Base-by-base conservation (phyloP, 352 stramenopile genomes). In the Peronosclerospora sorghi region DNA sequence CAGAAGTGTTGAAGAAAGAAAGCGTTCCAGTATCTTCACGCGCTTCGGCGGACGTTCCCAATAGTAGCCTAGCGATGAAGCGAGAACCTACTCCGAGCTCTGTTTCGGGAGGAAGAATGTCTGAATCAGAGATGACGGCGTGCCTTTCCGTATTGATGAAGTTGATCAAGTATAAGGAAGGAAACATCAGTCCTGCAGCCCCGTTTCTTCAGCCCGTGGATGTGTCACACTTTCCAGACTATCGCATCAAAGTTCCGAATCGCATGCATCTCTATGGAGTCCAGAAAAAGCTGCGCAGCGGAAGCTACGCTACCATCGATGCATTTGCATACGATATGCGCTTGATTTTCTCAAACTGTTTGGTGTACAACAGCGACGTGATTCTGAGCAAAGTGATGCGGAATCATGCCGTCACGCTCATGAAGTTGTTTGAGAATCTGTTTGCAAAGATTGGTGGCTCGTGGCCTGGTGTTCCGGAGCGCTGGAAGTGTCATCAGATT, bases 291-390 rank as follows among this genome's bases (percentile, higher is more conserved):
- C 65, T 92, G 4, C 68, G 66, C 15, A 88, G 61, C 32, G 75
- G 75, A 1, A 72, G 73, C 17, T 92, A 92, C 41, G 18, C 62
- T 12, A 73, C 59, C 7, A 58, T 82, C 7, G 52, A 80, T 28
- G 70, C 68, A 9, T 92, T 89, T 61, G 80, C 77, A 8, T 51
- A 68, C 35, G 80, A 92, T 47, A 73, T 90, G 42, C 80, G 80
- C 0, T 43, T 86, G 15, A 80, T 92, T 39, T 92, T 92, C 39
- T 85, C 80, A n/a, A 92, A 92, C 51, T 92, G 80, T 20, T 60
- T 92, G 32, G 69, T 90, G 21, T 92, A 92, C 70, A 92, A 92
- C 52, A 87, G 74, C 38, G 80, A 92, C 39, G 77, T 89, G 24
- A 62, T 89, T 8, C 34, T 92, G 17, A 87, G 73, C 48, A 83